Evolutionary conservation across 805 yeast species (phyloP), one percentile per base, ranked within the genome.

Genomic region (Isabelozyma gotoi): DNA sequence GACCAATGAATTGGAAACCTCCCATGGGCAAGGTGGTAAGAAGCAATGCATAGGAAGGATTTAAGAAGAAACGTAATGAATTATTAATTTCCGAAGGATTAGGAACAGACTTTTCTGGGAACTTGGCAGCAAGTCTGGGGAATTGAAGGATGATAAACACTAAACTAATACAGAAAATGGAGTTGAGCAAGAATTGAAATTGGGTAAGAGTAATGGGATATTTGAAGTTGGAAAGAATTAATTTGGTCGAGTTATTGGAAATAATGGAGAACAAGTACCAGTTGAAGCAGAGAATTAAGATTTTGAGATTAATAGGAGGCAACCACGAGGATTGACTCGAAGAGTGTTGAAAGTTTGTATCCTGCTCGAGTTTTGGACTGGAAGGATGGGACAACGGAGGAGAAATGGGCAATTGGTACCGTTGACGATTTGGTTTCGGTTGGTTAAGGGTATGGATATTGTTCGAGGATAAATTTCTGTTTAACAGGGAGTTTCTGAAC

Each of bases 11-110:
- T 69, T 92, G 98, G 68, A 92, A 94, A 47, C 83, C 71, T 6
- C 97, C 98, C 96, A 92, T 89, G 15, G 98, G 98, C 17, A 88
- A 78, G 0, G 96, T 88, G 11, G 89, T 84, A 39, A 69, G 57
- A 12, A 87, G 52, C 27, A 84, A 70, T 40, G 73, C 57, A 38
- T 60, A 51, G 2, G 81, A 71, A 18, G 95, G 94, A 17, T 65
- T 67, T 12, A 84, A 51, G 50, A 85, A 79, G 24, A 67, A 62
- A 19, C 48, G 39, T 12, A 55, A 64, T 38, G 56, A 63, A 49
- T 36, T n/a, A 15, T 59, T 55, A 53, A 45, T 50, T 52, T 56
- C 50, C 3, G 62, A 39, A 19, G 51, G 44, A 43, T 39, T 40
- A 0, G 86, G 82, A 43, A 79, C 64, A 19, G 80, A 73, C 4